These are phyloP conservation scores for Trichoderma polysporum DNA, from an alignment of 2,329 filamentous ascomycete genomes.

Conservation along the genomic window DNA sequence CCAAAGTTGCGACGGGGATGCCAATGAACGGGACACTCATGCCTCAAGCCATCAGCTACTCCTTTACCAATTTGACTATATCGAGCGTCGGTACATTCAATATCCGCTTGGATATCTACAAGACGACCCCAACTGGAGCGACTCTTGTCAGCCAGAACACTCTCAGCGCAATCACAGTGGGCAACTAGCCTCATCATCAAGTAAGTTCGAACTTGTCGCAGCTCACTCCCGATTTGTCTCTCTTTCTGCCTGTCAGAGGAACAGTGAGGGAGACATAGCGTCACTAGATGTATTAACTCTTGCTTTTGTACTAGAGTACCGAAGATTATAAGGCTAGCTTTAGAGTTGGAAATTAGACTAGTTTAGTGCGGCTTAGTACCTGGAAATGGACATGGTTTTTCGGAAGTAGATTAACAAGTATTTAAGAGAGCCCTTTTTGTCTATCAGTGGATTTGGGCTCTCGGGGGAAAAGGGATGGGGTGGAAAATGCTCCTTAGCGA, in stretches of 20 bases:
- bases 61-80: slow-evolving; percentile 31
- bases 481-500: not conserved
- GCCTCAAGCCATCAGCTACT: slow-evolving; percentile 26
- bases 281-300: not conserved
- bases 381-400: not conserved
- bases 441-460: not conserved
- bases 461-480: not conserved
- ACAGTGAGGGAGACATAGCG: not conserved
- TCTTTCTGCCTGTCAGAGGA: not conserved
- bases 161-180: slow-evolving; percentile 23
- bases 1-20: slow-evolving; percentile 24
- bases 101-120: slow-evolving; percentile 33
- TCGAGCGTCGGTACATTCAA: slow-evolving; percentile 26
- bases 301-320: not conserved
- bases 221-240: no score
- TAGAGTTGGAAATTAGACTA: not conserved
- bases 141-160: slow-evolving; percentile 24
- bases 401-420: not conserved
- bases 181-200: not conserved
- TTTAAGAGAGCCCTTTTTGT: not conserved
- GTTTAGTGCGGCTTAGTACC: not conserved
- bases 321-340: not conserved
- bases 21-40: slow-evolving; percentile 17
- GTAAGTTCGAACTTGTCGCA: not conserved
- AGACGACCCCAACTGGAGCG: slow-evolving; percentile 21